Base-by-base conservation (phyloP, 2,329 filamentous ascomycete species). In the Basipetospora chlamydospora region DNA sequence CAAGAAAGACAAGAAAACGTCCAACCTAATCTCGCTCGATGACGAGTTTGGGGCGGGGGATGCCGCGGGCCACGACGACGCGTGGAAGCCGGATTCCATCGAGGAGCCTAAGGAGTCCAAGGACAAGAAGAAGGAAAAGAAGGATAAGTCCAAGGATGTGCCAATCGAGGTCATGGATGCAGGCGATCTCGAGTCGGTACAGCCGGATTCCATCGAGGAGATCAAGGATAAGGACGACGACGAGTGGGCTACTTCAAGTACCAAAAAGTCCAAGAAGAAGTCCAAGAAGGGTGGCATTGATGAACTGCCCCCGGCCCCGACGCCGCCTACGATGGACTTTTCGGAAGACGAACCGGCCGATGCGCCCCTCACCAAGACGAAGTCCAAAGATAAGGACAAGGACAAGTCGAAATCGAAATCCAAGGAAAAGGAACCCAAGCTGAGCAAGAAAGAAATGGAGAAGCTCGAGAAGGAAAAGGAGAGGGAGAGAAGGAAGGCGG, bases 391-490 rank as follows among this genome's bases (percentile, higher is more conserved):
- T 26, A 61, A 60, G 42, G 57, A 60, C 23, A 60, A 58, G 44
- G 50, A 59, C 28, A 58, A 57, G 33, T 42, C 47, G 4, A 31
- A 35, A 26, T 28, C 26, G 4, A 36, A 36, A 18, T 28, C 26
- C 17, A 55, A 57, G 30, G 52, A 59, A 23, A 57, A 64, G 41
- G 57, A 60, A 37, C 53, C 56, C 7, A 67, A 63, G 47, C 51
- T 68, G 28, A 61, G 49, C 48, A 63, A 65, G 44, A 68, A 63
- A 41, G 66, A 70, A 45, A 57, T 63, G 13, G 62, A 64, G 45
- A 66, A 66, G 46, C 62, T 66, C 16, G 64, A 68, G 36, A 64
- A 64, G 47, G 57, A 64, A 44, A 63, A 60, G 48, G 58, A 56
- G 21, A 61, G 61, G 46, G 53, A 50, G 26, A 61, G 66, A 47